Evolutionary conservation across 805 yeast species (phyloP), one percentile per base, ranked within the genome.

Genomic region (Lipomyces mesembrius): DNA sequence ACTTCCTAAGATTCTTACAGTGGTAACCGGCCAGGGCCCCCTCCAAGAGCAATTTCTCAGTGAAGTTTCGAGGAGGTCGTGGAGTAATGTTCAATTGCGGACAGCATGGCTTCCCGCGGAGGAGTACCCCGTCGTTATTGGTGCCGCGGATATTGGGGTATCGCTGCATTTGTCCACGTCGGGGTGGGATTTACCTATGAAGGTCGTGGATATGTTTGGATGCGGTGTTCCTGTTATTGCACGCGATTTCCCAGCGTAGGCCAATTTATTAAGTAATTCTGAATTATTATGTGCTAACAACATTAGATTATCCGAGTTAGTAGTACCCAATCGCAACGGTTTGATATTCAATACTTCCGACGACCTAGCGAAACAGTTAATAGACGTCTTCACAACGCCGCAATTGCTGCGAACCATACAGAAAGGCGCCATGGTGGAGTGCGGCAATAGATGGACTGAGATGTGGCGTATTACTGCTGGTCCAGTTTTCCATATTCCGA

Each of bases 21-120:
- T 95, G n/a, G 88, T 95, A n/a, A 95, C 99, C 0, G 99, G 99
- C 0, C 94, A 93, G 76, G 99, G 99, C 0, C 98, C 98, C 0
- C 76, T 90, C 78, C 86, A 86, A 71, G 76, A 78, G 1, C 79
- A 83, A 25, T 89, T 88, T 72, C 76, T 80, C 29, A 89, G 90
- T 1, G 73, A 79, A n/a, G 72, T 75, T 9, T 77, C 83, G 65
- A 67, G 75, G 3, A 81, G 84, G 53, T 66, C 77, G 22, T 80
- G 86, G 75, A 71, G 79, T 2, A 82, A 84, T 52, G 85, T 92
- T 5, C 74, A 82, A 0, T 81, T 95, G 5, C 83, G 83, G 63
- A 84, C 88, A 39, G 87, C 84, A 0, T 95, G 99, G 98, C 81
- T 95, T 27, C 74, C 88, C 0, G 80, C 86, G 5, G 91, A 87